phyloP scores from a whole-genome alignment of 768 basidiomycete genomes.

The Termitomyces sp. region DNA sequence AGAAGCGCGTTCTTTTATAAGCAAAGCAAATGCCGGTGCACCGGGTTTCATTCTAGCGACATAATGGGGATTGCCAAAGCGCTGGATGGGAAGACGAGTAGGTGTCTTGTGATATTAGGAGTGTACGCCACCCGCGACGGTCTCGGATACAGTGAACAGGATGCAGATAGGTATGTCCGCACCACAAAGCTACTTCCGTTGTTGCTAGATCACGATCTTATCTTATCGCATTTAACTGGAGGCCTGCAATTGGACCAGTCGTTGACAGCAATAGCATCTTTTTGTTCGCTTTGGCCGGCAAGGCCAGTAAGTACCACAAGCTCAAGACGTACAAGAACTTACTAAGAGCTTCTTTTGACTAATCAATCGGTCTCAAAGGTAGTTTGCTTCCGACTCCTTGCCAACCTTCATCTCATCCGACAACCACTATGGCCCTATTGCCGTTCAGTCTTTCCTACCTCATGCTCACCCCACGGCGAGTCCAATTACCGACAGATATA shows the following conservation, averaged over 20 bases:
- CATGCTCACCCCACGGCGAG: slow-evolving; percentile 45
- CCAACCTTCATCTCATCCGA: not conserved
- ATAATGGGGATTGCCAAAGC: not conserved
- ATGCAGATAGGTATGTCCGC: not conserved
- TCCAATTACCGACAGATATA: slow-evolving; percentile 42
- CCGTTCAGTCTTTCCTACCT: slow-evolving; percentile 50
- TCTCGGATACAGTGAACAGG: slow-evolving; percentile 3
- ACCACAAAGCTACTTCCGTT: not conserved
- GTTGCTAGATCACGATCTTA: slow-evolving; percentile 1
- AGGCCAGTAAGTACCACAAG: not conserved
- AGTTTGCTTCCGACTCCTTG: not conserved
- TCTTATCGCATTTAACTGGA: not conserved
- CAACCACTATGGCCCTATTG: slow-evolving; percentile 18
- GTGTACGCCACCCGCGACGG: slow-evolving; percentile 2
- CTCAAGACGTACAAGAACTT: slow-evolving; percentile 5
- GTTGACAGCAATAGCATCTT: not conserved
- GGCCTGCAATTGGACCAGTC: not conserved
- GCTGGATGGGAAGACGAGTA: not conserved
- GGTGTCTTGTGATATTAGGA: not conserved
- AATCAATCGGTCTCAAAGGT: not conserved
- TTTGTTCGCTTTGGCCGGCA: not conserved
- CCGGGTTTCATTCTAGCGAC: slow-evolving; percentile 11
- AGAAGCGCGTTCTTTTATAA: slow-evolving; percentile 8
- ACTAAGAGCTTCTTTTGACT: slow-evolving; percentile 4
- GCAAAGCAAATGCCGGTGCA: slow-evolving; percentile 1